These are phyloP conservation scores for Chaetomiaceae sp. DNA, from an alignment of 2,329 filamentous ascomycete species.

Conservation along the genomic window DNA sequence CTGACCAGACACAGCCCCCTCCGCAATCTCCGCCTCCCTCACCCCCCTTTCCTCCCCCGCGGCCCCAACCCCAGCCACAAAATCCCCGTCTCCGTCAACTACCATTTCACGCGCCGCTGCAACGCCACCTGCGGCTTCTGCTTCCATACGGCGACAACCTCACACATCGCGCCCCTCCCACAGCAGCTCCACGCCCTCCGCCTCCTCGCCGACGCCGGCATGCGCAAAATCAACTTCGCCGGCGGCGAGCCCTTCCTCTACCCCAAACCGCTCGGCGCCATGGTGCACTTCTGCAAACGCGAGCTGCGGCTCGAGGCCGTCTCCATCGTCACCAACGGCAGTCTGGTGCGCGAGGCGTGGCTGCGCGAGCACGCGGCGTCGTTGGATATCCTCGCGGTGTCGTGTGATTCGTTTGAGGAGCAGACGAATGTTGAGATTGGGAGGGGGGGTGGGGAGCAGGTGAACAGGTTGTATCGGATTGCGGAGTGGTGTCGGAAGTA, in stretches of 20 bases:
- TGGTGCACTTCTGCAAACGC: constrained; percentile 43
- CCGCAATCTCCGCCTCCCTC: background rate
- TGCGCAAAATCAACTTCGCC: constrained; percentile 15
- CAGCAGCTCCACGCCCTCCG: constrained; percentile 39
- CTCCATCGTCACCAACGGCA: constrained; percentile 50
- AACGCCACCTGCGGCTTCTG: constrained; percentile 43
- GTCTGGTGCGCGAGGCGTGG: constrained; percentile 38
- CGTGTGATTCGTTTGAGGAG: constrained; percentile 48
- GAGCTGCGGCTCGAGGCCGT: constrained; percentile 43
- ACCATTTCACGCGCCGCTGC: constrained; percentile 17
- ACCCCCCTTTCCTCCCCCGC: background rate
- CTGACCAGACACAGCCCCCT: no score
- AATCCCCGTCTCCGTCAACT: constrained; percentile 19
- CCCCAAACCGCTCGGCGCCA: constrained; percentile 30
- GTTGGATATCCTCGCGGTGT: constrained; percentile 49
- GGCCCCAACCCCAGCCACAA: background rate
- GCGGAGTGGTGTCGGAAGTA: constrained; percentile 39
- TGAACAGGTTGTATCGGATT: constrained; percentile 39
- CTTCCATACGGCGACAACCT: constrained; percentile 49
- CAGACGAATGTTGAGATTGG: constrained; percentile 46
- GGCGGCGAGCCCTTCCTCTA: constrained; percentile 35
- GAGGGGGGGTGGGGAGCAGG: constrained; percentile 42
- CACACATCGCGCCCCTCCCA: constrained; percentile 35
- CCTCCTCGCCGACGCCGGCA: constrained; percentile 39
- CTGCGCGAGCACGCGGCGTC: constrained; percentile 36